Conservation (phyloP, 23 red algal genomes). For the Agarophyton chilense region DNA sequence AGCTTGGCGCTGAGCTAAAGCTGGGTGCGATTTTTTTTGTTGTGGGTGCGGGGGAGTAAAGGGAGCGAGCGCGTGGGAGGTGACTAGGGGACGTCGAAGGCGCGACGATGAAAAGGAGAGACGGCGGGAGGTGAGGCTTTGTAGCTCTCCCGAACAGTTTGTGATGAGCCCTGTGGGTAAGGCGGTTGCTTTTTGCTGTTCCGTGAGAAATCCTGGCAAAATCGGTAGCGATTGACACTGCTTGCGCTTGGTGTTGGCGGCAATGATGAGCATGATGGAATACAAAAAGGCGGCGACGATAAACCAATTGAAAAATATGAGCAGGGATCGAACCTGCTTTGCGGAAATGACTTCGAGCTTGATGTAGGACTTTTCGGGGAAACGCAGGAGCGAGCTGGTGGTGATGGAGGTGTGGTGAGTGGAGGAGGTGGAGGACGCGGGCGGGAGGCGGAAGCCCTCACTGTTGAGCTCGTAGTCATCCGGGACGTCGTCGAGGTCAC, state of each 20-base stretch:
- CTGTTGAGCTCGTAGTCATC: slow-evolving; percentile 51
- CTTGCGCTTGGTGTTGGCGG: slow-evolving; percentile 41
- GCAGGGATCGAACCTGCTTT: slow-evolving; percentile 53
- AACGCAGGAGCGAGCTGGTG: slow-evolving; percentile 45
- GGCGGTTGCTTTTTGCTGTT: neutral
- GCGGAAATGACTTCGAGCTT: slow-evolving; percentile 85
- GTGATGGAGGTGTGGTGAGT: slow-evolving; percentile 3
- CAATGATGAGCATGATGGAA: slow-evolving; percentile 41
- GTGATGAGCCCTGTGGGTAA: neutral
- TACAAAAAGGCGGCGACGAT: slow-evolving; percentile 61
- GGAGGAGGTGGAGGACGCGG: neutral
- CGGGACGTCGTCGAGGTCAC: slow-evolving; percentile 60
- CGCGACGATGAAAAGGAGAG: too few relatives aligned
- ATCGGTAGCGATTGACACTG: neutral
- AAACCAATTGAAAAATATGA: slow-evolving; percentile 50
- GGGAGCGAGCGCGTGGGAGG: too few relatives aligned
- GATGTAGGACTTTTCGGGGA: slow-evolving; percentile 41
- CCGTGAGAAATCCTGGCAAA: neutral
- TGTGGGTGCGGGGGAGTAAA: too few relatives aligned
- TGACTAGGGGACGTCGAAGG: too few relatives aligned
- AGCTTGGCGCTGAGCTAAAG: too few relatives aligned
- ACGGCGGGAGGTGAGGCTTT: too few relatives aligned
- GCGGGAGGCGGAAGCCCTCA: slow-evolving; percentile 31
- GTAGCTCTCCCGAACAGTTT: too few relatives aligned
- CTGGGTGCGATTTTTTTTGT: too few relatives aligned